Conservation (phyloP, 768 basidiomycete genomes). For the Xerocomus brunneocitrinus region DNA sequence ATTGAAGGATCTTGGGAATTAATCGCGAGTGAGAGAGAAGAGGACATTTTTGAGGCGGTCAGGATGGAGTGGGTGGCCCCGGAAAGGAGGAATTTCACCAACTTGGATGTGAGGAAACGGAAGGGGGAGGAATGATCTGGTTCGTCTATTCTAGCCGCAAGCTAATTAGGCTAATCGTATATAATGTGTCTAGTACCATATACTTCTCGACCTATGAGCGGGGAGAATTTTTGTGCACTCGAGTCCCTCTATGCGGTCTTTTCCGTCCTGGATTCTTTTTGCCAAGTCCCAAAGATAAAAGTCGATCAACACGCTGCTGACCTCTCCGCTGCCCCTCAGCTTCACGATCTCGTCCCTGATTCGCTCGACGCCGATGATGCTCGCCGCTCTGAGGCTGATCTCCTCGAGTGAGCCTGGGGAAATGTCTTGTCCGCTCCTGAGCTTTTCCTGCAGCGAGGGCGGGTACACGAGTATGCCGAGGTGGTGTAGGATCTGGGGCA, state of each 20-base stretch:
- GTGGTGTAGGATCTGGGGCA: constrained; percentile 88
- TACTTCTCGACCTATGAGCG: constrained; percentile 74
- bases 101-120: constrained; percentile 9
- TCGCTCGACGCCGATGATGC: constrained; percentile 74
- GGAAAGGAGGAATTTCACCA: constrained; percentile 23
- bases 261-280: constrained; percentile 63
- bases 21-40: constrained; percentile 21
- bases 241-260: constrained; percentile 56
- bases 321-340: constrained; percentile 22
- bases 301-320: constrained; percentile 82
- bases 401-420: constrained; percentile 62
- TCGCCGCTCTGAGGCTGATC: constrained; percentile 73
- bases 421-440: constrained; percentile 44
- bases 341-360: constrained; percentile 56
- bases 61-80: constrained; percentile 27
- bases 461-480: constrained; percentile 74
- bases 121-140: constrained; percentile 2
- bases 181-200: constrained; percentile 63
- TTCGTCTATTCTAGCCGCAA: neutral
- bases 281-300: constrained; percentile 91
- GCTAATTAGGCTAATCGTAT: constrained; percentile 12
- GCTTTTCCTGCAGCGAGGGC: constrained; percentile 46
- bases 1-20: constrained; percentile 23
- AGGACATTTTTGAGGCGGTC: constrained; percentile 23
- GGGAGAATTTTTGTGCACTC: constrained; percentile 56